phyloP scores from a whole-genome alignment of 306 rosid species.

The Pachyrhizus erosus region DNA sequence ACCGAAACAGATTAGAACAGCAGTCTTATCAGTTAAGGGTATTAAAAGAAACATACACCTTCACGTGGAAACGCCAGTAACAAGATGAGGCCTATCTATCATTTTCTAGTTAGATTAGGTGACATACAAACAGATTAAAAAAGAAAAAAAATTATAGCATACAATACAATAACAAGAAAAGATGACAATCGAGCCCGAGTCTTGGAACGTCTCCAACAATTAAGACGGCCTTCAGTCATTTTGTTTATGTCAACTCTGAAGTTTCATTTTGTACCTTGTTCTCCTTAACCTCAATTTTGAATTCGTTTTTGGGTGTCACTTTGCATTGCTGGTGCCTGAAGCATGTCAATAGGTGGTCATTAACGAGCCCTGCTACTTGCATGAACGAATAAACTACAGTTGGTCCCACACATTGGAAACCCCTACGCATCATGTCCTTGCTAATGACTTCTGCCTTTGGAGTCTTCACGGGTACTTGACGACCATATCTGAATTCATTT shows the following conservation, averaged over 20 bases:
- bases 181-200: background rate
- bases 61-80: constrained; percentile 40
- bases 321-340: constrained; percentile 69
- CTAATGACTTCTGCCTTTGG: constrained; percentile 88
- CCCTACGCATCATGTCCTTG: constrained; percentile 93
- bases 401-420: constrained; percentile 96
- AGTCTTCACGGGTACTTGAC: constrained; percentile 86
- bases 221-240: constrained; percentile 22
- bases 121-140: constrained; percentile 36
- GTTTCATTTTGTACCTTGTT: constrained; percentile 41
- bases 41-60: constrained; percentile 44
- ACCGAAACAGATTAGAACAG: constrained; percentile 30
- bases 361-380: constrained; percentile 88
- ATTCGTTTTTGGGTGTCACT: constrained; percentile 38
- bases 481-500: constrained; percentile 73
- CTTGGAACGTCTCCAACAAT: background rate
- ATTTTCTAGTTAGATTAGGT: constrained; percentile 53
- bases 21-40: constrained; percentile 31
- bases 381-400: constrained; percentile 86
- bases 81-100: constrained; percentile 32
- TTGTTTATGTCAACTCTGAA: constrained; percentile 41
- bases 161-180: constrained; percentile 18
- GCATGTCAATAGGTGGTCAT: constrained; percentile 80
- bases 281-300: constrained; percentile 48
- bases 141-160: constrained; percentile 23